Evolutionary conservation across 2,329 filamentous ascomycete species (phyloP).

Genomic region (Fusarium mexicanum): DNA sequence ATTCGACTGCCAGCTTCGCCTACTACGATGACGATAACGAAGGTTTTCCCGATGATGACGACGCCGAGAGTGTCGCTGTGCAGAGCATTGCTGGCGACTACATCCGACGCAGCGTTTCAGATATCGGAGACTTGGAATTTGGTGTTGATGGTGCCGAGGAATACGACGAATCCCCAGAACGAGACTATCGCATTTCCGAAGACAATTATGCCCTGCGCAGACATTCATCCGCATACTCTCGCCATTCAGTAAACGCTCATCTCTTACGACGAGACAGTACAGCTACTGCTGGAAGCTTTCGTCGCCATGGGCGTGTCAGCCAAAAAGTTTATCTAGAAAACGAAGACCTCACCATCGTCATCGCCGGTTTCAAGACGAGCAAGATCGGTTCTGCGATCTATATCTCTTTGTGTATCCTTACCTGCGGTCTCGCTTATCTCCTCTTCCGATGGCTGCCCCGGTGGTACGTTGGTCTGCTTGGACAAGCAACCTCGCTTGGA

Average conservation of each 20-base stretch:
- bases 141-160: slow-evolving; percentile 53
- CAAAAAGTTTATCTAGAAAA: slow-evolving; percentile 95
- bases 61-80: slow-evolving; percentile 45
- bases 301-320: slow-evolving; percentile 71
- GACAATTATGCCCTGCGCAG: slow-evolving; percentile 64
- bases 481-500: slow-evolving; percentile 72
- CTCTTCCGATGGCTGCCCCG: slow-evolving; percentile 89
- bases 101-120: slow-evolving; percentile 46
- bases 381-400: slow-evolving; percentile 75
- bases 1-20: slow-evolving; percentile 88
- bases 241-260: slow-evolving; percentile 66
- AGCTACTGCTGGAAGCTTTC: slow-evolving; percentile 73
- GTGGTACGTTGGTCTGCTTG: slow-evolving; percentile 83
- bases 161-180: slow-evolving; percentile 52
- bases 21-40: slow-evolving; percentile 77
- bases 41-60: slow-evolving; percentile 49
- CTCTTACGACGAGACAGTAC: slow-evolving; percentile 77
- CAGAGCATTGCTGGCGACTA: slow-evolving; percentile 39
- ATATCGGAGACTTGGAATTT: slow-evolving; percentile 53
- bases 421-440: slow-evolving; percentile 82
- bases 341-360: slow-evolving; percentile 92
- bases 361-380: slow-evolving; percentile 90
- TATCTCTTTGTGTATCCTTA: slow-evolving; percentile 73
- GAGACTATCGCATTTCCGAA: slow-evolving; percentile 53
- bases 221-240: slow-evolving; percentile 70